Conservation (phyloP, 2,329 filamentous ascomycete species). For the Cladosporium cucumerinum region DNA sequence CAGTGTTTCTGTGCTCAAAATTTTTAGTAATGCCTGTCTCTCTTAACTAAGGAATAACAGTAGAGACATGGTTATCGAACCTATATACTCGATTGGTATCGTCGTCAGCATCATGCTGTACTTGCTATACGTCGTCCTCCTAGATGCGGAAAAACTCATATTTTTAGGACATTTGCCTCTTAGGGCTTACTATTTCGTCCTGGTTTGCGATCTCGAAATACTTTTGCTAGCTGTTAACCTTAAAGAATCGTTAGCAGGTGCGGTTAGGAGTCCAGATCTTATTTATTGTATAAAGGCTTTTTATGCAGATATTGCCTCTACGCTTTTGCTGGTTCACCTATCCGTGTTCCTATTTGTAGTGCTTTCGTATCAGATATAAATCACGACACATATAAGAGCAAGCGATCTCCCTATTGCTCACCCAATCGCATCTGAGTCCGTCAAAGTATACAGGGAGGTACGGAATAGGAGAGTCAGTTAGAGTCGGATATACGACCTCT, state of each 20-base stretch:
- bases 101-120: constrained; percentile 2
- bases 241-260: constrained; percentile 12
- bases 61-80: constrained; percentile 13
- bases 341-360: constrained; percentile 8
- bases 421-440: not conserved
- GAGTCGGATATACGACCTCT: not conserved
- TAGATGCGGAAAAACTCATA: constrained; percentile 8
- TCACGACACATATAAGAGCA: constrained; percentile 1
- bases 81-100: constrained; percentile 10
- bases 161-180: not conserved
- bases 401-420: not conserved
- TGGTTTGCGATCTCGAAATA: constrained; percentile 12
- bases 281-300: not conserved
- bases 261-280: constrained; percentile 4
- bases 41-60: constrained; percentile 17
- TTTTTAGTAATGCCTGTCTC: constrained; percentile 16
- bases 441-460: not conserved
- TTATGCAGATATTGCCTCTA: constrained; percentile 2
- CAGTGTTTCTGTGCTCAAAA: too few relatives aligned
- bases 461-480: not conserved
- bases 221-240: constrained; percentile 1
- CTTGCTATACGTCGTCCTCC: constrained; percentile 2
- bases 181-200: not conserved
- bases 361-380: not conserved
- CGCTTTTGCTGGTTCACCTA: constrained; percentile 14